These are phyloP conservation scores for Erigeron philadelphicus DNA, from an alignment of 140 eudicot species.

Conservation along the genomic window DNA sequence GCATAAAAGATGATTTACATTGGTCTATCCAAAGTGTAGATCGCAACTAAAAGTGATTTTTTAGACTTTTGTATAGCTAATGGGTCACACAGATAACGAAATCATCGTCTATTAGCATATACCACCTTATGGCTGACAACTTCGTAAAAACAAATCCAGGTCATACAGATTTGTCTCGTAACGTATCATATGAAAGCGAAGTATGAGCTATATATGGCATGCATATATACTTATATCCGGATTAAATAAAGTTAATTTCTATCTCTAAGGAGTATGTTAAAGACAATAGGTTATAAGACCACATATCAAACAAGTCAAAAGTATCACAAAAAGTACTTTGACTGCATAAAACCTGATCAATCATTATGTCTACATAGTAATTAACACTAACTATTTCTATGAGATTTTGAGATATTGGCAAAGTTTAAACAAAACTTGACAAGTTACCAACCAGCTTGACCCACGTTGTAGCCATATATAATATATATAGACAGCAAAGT, in stretches of 20 bases:
- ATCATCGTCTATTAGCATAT: constrained; percentile 24
- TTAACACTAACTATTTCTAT: too few species aligned
- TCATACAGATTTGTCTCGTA: constrained; percentile 14
- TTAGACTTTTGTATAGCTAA: not conserved
- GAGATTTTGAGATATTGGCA: too few species aligned
- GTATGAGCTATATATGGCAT: not conserved
- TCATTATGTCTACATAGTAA: not conserved
- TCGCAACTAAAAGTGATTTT: too few species aligned
- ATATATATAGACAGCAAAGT: not conserved
- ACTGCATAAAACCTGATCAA: not conserved
- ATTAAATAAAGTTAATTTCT: not conserved
- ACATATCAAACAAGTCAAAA: not conserved
- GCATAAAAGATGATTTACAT: not conserved
- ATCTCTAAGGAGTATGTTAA: too few species aligned
- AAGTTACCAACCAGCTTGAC: not conserved
- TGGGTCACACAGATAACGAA: not conserved
- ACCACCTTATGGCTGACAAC: constrained; percentile 15
- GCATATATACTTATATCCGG: not conserved
- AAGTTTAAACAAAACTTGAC: too few species aligned
- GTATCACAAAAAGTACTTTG: not conserved
- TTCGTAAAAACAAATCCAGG: constrained; percentile 12
- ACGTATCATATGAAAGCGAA: not conserved
- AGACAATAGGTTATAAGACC: too few species aligned
- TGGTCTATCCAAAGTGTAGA: constrained; percentile 15
- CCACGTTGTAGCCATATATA: not conserved